phyloP scores from a whole-genome alignment of 441 rosid genomes.

The Brassica hybrid region DNA sequence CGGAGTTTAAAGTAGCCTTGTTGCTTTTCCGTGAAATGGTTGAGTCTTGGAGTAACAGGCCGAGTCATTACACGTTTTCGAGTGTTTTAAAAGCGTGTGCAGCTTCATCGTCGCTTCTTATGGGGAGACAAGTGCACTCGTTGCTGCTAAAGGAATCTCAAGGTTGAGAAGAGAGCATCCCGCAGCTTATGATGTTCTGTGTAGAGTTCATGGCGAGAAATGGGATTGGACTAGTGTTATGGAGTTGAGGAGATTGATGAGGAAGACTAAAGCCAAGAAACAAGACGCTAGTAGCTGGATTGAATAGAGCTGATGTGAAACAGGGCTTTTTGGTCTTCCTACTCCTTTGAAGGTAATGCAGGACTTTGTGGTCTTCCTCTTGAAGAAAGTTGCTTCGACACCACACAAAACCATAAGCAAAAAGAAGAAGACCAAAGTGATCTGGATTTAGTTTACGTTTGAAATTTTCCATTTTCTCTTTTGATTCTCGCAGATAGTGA shows the following conservation, averaged over 20 bases:
- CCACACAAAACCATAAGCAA: background rate
- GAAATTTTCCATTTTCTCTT: background rate
- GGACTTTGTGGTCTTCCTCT: constrained; percentile 35
- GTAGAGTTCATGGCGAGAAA: constrained; percentile 53
- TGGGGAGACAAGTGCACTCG: constrained; percentile 54
- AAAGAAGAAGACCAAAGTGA: background rate
- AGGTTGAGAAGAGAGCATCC: constrained; percentile 53
- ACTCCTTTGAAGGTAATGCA: constrained; percentile 19
- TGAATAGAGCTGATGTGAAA: constrained; percentile 21
- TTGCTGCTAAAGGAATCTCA: constrained; percentile 48
- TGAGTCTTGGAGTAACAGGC: constrained; percentile 38
- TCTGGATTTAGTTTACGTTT: background rate
- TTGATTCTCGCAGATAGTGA: constrained; percentile 10
- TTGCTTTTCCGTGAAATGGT: constrained; percentile 50
- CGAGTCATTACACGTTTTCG: constrained; percentile 55
- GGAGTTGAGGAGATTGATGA: constrained; percentile 45
- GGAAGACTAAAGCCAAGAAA: constrained; percentile 38
- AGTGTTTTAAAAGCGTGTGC: constrained; percentile 55
- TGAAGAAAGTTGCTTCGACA: background rate
- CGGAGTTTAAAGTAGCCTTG: constrained; percentile 44
- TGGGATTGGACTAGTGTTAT: constrained; percentile 44
- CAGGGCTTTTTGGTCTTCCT: background rate
- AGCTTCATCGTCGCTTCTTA: constrained; percentile 44
- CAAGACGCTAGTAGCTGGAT: constrained; percentile 54
- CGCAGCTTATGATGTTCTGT: constrained; percentile 45